Evolutionary conservation across 75 land plant species (phyloP).

Genomic region (Cupressus sempervirens): DNA sequence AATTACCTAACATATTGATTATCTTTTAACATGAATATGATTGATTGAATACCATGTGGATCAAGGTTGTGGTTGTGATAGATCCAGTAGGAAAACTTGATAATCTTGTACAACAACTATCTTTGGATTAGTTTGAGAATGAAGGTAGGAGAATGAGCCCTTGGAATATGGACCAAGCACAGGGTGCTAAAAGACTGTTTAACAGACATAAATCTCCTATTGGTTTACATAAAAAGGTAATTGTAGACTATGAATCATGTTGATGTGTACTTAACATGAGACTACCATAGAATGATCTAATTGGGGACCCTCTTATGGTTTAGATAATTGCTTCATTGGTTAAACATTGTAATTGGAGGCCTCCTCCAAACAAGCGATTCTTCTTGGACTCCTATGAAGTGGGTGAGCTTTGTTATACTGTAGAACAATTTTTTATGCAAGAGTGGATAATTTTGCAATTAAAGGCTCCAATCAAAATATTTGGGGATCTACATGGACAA

Average conservation of each 20-base stretch:
- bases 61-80: slow-evolving; percentile 87
- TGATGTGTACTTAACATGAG: neutral
- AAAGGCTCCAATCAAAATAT: slow-evolving; percentile 83
- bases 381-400: slow-evolving; percentile 88
- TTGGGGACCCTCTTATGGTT: slow-evolving; percentile 9
- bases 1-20: too few species aligned
- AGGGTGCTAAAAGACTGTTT: slow-evolving; percentile 46
- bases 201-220: slow-evolving; percentile 72
- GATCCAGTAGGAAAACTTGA: slow-evolving; percentile 77
- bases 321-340: slow-evolving; percentile 71
- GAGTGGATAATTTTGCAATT: slow-evolving; percentile 77
- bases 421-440: slow-evolving; percentile 76
- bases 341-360: slow-evolving; percentile 73
- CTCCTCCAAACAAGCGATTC: slow-evolving; percentile 63
- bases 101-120: slow-evolving; percentile 77
- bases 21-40: too few species aligned
- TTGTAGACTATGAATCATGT: neutral
- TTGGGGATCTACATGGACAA: slow-evolving; percentile 95
- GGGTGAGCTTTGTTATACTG: slow-evolving; percentile 86
- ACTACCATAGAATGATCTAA: neutral
- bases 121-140: slow-evolving; percentile 90
- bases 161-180: slow-evolving; percentile 39
- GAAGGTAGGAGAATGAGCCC: slow-evolving; percentile 81
- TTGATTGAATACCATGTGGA: neutral
- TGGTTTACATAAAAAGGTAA: slow-evolving; percentile 78